These are phyloP conservation scores for Moniliophthora roreri DNA, from an alignment of 1,284 basidiomycete genomes.

Conservation along the genomic window DNA sequence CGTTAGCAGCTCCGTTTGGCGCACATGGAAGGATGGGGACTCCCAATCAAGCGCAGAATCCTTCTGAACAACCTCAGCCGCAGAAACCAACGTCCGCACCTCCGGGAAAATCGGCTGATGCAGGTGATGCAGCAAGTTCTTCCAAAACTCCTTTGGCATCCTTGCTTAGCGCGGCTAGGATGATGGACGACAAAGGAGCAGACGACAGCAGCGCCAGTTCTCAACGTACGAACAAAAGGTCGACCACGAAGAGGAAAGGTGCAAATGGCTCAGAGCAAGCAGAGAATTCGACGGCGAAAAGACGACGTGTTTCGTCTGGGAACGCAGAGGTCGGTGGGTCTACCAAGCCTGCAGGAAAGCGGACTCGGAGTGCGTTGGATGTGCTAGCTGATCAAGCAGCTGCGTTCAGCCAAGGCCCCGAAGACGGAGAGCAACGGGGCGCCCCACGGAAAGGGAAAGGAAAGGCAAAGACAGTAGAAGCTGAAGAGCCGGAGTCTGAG, in stretches of 20 bases:
- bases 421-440: slow-evolving; percentile 17
- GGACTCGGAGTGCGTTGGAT: slow-evolving; percentile 31
- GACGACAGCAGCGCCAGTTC: slow-evolving; percentile 8
- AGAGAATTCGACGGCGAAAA: slow-evolving; percentile 32
- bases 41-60: background rate
- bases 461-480: slow-evolving; percentile 6
- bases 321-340: background rate
- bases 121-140: slow-evolving; percentile 10
- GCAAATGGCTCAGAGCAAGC: slow-evolving; percentile 24
- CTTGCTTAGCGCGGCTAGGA: slow-evolving; percentile 59
- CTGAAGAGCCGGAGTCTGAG: background rate
- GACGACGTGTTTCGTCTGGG: background rate
- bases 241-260: slow-evolving; percentile 18
- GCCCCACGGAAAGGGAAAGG: slow-evolving; percentile 22
- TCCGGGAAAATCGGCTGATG: background rate
- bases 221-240: slow-evolving; percentile 24
- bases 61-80: background rate
- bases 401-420: slow-evolving; percentile 19
- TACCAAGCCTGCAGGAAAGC: background rate
- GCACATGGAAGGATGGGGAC: background rate
- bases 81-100: background rate
- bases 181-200: slow-evolving; percentile 47
- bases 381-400: slow-evolving; percentile 67
- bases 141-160: slow-evolving; percentile 41
- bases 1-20: background rate